phyloP scores from a whole-genome alignment of 2,329 filamentous ascomycete genomes.

The Microcyclospora pomicola region DNA sequence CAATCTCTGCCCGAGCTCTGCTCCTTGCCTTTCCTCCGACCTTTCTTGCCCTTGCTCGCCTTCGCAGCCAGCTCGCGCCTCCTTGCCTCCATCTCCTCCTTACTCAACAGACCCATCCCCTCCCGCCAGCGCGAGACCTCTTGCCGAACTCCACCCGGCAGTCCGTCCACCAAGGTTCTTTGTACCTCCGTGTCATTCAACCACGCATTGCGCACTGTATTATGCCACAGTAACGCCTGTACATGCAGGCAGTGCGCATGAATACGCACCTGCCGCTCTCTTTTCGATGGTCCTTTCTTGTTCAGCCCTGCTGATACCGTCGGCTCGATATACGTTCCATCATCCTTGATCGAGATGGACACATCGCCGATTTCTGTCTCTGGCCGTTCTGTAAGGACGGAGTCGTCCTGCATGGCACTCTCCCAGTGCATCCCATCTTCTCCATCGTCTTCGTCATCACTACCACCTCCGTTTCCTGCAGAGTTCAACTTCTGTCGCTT shows the following conservation, averaged over 20 bases:
- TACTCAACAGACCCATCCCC: conserved; percentile 45
- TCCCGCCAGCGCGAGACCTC: conserved; percentile 62
- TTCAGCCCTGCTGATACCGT: conserved; percentile 26
- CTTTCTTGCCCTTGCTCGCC: conserved; percentile 24
- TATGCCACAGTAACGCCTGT: conserved; percentile 77
- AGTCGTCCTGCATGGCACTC: conserved; percentile 33
- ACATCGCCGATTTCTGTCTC: conserved; percentile 20
- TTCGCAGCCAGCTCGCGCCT: conserved; percentile 23
- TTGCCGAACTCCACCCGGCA: conserved; percentile 53
- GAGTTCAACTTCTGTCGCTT: conserved; percentile 30
- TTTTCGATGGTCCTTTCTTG: conserved; percentile 77
- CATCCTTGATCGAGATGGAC: conserved; percentile 22
- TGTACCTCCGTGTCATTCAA: conserved; percentile 64
- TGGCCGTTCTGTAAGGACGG: conserved; percentile 8
- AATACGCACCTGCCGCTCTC: conserved; percentile 63
- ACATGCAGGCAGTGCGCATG: conserved; percentile 83
- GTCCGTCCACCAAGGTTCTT: conserved; percentile 57
- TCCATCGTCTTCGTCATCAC: conserved; percentile 44
- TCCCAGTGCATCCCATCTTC: conserved; percentile 49
- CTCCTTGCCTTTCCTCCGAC: conserved; percentile 24
- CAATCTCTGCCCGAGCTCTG: conserved; percentile 49
- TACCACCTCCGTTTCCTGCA: conserved; percentile 26
- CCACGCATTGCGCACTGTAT: conserved; percentile 73
- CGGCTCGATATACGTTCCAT: conserved; percentile 27
- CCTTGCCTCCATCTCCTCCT: conserved; percentile 26